phyloP scores from a whole-genome alignment of 2,329 filamentous ascomycete species.

The Epichloe hybrida region DNA sequence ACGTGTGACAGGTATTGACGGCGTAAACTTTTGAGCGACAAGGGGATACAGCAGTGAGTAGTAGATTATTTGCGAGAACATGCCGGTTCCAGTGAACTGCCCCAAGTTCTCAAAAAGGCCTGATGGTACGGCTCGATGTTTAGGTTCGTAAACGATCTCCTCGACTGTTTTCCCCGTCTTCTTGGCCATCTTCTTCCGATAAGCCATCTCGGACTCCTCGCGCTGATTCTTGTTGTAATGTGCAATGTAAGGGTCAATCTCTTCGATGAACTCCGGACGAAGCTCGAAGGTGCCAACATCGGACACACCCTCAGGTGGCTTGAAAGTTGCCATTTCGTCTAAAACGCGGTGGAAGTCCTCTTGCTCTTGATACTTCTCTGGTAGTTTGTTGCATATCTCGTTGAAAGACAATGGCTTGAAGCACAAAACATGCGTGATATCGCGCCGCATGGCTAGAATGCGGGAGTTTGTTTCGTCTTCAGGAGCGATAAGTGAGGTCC shows the following conservation, averaged over 20 bases:
- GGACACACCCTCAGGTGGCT: conserved; percentile 76
- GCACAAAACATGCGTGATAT: conserved; percentile 86
- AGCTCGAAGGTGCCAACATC: conserved; percentile 93
- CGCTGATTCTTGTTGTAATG: conserved; percentile 96
- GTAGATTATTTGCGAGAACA: conserved; percentile 85
- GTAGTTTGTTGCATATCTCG: conserved; percentile 72
- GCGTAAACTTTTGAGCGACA: conserved; percentile 52
- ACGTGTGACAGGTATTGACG: conserved; percentile 64
- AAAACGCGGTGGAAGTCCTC: conserved; percentile 79
- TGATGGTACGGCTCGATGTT: conserved; percentile 57
- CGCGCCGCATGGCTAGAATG: conserved; percentile 63
- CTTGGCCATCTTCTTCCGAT: conserved; percentile 75
- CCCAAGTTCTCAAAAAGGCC: conserved; percentile 67
- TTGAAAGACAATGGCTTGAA: conserved; percentile 95
- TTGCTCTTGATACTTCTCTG: conserved; percentile 78
- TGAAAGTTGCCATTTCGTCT: conserved; percentile 78
- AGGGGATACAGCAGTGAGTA: conserved; percentile 76
- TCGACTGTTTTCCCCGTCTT: conserved; percentile 67
- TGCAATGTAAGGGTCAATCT: conserved; percentile 89
- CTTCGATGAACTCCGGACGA: conserved; percentile 70
- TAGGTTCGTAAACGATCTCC: conserved; percentile 87
- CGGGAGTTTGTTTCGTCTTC: conserved; percentile 53
- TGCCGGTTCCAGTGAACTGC: conserved; percentile 67
- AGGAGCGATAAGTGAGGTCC: conserved; percentile 60
- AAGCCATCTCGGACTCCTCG: conserved; percentile 85